These are phyloP conservation scores for Zanthoxylum bungeanum DNA, from an alignment of 345 rosid species.

Conservation along the genomic window DNA sequence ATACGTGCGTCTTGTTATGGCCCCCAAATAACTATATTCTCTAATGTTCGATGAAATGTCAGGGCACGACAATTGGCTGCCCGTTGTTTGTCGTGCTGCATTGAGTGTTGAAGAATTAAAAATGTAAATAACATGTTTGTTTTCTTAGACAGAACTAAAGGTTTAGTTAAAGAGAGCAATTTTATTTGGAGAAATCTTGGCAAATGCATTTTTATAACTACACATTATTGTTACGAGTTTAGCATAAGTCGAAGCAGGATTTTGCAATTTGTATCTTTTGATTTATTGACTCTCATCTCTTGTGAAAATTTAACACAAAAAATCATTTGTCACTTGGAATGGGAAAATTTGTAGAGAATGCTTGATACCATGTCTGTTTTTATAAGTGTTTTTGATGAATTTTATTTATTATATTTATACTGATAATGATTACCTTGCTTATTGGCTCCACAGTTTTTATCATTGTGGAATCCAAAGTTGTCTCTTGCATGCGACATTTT, in stretches of 20 bases:
- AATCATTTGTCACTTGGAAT: neutral
- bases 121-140: neutral
- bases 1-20: neutral
- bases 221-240: neutral
- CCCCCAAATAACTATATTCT: neutral
- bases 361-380: neutral
- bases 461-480: slow-evolving; percentile 54
- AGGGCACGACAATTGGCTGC: neutral
- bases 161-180: neutral
- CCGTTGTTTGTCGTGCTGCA: neutral
- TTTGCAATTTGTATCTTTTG: neutral
- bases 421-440: neutral
- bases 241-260: neutral
- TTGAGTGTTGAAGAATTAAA: neutral
- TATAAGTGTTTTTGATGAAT: neutral
- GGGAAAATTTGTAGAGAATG: neutral
- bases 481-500: slow-evolving; percentile 75
- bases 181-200: neutral
- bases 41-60: neutral
- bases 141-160: neutral
- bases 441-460: slow-evolving; percentile 42
- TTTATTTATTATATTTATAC: neutral
- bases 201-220: too few species aligned
- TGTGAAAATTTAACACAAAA: neutral
- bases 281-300: neutral